These are phyloP conservation scores for Aspergillus thermomutatus DNA, from an alignment of 2,329 filamentous ascomycete genomes.

Conservation along the genomic window DNA sequence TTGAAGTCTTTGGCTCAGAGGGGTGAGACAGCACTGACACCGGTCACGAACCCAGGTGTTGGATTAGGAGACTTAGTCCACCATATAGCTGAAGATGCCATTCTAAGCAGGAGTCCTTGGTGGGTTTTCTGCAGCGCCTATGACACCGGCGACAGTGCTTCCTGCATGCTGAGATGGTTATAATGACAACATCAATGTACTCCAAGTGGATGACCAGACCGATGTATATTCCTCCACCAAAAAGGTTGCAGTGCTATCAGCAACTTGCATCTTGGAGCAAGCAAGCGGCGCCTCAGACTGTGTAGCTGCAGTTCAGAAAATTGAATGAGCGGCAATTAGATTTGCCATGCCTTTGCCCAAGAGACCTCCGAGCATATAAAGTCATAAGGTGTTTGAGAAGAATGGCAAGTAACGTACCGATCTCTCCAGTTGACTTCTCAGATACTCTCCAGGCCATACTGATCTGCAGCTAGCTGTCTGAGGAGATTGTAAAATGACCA, in stretches of 20 bases:
- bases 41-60: background rate
- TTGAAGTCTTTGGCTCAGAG: background rate
- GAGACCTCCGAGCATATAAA: background rate
- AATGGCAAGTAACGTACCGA: background rate
- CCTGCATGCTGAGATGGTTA: background rate
- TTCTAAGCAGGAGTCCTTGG: background rate
- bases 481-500: background rate
- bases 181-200: background rate
- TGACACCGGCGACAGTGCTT: background rate
- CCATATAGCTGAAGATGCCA: background rate
- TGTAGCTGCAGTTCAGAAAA: too few relatives aligned
- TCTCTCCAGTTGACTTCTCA: background rate
- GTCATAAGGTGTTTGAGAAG: background rate
- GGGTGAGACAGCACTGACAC: background rate
- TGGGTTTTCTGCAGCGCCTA: background rate
- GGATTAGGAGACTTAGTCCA: background rate
- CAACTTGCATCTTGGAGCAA: background rate
- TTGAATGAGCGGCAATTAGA: too few relatives aligned
- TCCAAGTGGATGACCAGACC: background rate
- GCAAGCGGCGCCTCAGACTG: background rate
- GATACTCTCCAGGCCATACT: background rate
- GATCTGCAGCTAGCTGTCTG: background rate
- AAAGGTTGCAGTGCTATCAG: background rate
- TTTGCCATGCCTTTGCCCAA: background rate
- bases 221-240: background rate